Evolutionary conservation across 345 rosid species (phyloP).

Genomic region (Eucalyptus erythrocorys): DNA sequence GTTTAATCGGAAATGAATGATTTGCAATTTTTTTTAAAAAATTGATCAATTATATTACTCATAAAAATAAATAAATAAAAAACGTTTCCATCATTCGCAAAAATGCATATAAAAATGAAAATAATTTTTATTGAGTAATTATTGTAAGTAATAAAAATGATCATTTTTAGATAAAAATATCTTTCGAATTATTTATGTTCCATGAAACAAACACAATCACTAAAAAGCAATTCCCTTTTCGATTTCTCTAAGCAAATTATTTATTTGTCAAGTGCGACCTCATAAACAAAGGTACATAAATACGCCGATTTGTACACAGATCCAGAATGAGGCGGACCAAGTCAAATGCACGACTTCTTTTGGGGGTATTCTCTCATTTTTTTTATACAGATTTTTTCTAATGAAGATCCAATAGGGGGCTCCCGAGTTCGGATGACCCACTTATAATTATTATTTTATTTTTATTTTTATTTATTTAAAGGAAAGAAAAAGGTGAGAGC

Average conservation of each 20-base stretch:
- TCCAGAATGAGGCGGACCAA: not conserved
- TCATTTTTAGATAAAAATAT: too few relatives aligned
- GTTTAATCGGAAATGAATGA: too few relatives aligned
- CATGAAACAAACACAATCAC: too few relatives aligned
- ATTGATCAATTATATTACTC: too few relatives aligned
- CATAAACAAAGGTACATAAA: not conserved
- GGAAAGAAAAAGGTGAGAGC: not conserved
- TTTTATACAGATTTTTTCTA: not conserved
- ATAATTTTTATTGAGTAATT: too few relatives aligned
- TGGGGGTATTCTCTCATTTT: not conserved
- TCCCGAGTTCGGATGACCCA: not conserved
- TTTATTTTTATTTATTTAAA: not conserved
- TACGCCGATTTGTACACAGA: not conserved
- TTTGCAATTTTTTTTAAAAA: fast-evolving
- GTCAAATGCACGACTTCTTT: not conserved
- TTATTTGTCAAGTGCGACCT: not conserved
- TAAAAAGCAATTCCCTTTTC: not conserved
- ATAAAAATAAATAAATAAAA: too few relatives aligned
- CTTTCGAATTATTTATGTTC: too few relatives aligned
- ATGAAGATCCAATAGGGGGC: not conserved
- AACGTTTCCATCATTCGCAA: not conserved
- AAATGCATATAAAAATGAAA: not conserved
- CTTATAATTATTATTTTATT: not conserved
- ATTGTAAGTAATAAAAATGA: too few relatives aligned
- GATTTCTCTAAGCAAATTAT: not conserved